phyloP scores from a whole-genome alignment of 306 rosid genomes.

The Pyrus betulifolia region DNA sequence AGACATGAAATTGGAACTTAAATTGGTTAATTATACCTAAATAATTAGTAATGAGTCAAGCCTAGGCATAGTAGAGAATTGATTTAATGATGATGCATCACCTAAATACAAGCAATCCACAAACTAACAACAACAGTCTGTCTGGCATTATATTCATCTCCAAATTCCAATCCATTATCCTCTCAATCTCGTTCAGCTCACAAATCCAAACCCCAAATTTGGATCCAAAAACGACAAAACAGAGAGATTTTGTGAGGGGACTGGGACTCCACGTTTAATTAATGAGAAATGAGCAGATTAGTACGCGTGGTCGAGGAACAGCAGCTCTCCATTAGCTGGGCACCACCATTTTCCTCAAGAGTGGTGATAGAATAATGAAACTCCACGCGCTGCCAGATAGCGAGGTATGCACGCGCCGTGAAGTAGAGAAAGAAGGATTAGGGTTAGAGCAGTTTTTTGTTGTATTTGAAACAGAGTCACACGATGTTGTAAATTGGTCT shows the following conservation, averaged over 20 bases:
- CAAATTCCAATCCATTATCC: background rate
- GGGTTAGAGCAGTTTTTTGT: background rate
- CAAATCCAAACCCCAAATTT: constrained; percentile 24
- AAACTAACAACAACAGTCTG: background rate
- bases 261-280: constrained; percentile 35
- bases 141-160: background rate
- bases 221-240: constrained; percentile 26
- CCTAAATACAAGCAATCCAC: too few species aligned
- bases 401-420: background rate
- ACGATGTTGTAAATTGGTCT: too few species aligned
- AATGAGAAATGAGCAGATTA: background rate
- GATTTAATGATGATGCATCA: background rate
- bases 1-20: background rate
- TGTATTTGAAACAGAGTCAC: too few species aligned
- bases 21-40: background rate
- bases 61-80: background rate
- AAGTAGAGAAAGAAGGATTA: background rate
- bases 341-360: background rate
- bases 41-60: background rate
- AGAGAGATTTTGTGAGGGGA: constrained; percentile 30
- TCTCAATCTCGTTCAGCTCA: constrained; percentile 11
- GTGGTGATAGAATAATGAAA: background rate
- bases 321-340: background rate
- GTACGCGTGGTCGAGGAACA: background rate
- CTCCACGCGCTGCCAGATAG: background rate